Base-by-base conservation (phyloP, 164 flowering plant species). In the Vitis rupestris region DNA sequence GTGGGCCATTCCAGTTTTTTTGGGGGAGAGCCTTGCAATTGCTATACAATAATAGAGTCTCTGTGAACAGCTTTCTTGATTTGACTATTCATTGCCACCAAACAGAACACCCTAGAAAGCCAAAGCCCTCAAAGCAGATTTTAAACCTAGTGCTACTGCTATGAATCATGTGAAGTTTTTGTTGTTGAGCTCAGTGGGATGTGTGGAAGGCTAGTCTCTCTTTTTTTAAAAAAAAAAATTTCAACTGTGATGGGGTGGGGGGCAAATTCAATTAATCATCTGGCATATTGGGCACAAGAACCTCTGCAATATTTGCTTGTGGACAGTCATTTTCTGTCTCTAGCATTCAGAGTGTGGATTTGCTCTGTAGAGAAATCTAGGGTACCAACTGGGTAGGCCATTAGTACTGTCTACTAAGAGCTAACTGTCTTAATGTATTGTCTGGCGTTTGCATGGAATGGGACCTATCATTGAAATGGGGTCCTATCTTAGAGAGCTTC, bases 1-100 rank as follows among this genome's bases (percentile, higher is more conserved):
- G 83, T 83, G 87, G 88, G 88, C 72, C 85, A 82, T 57, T 66
- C 70, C 67, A 67, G 65, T 76, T 73, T 72, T 74, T 69, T 74
- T 60, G 70, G 66, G 81, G 61, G 63, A 60, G 73, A 64, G 69
- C 50, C 73, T 54, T 59, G 50, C 6, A 54, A 58, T 67, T 64
- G 63, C 67, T 66, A 37, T 63, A 71, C 78, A 83, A 81, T 83
- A 79, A 78, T 80, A 64, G 81, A 81, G 81, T 77, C 71, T 14
- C 76, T 37, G 50, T 75, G 73, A 69, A 77, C 68, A 67, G 76
- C 77, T 71, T 30, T 55, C 29, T 50, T 74, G 84, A 81, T 73
- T 81, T 76, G 82, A 83, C 86, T 29, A 57, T 50, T 74, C 83
- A 78, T 67, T 70, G 72, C 16, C 47, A 58, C 68, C 56, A 69